Evolutionary conservation across 1,284 basidiomycete species (phyloP).

Genomic region (Pulchroboletus neoregius): DNA sequence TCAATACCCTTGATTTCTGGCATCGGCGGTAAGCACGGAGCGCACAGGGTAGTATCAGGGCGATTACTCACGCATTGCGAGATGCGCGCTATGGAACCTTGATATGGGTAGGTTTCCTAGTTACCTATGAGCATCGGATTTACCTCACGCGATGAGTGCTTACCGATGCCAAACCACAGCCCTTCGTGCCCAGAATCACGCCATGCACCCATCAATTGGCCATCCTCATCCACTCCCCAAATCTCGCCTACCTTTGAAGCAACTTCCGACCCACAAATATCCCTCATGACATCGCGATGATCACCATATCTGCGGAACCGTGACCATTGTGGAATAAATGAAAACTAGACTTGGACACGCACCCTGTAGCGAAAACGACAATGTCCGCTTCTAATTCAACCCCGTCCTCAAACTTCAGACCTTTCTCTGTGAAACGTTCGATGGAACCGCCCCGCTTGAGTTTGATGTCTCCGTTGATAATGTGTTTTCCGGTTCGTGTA

Average conservation of each 20-base stretch:
- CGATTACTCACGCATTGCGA: slow-evolving; percentile 52
- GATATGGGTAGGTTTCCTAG: slow-evolving; percentile 44
- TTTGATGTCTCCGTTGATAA: slow-evolving; percentile 50
- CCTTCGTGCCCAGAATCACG: slow-evolving; percentile 48
- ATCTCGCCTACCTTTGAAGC: slow-evolving; percentile 44
- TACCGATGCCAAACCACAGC: slow-evolving; percentile 57
- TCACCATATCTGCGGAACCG: background rate
- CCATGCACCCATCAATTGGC: slow-evolving; percentile 52
- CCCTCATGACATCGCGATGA: background rate
- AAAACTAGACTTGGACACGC: background rate
- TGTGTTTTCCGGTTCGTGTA: slow-evolving; percentile 43
- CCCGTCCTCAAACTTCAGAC: slow-evolving; percentile 20
- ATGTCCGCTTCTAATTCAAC: slow-evolving; percentile 42
- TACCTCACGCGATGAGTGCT: background rate
- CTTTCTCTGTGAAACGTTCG: slow-evolving; percentile 37
- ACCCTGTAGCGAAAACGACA: background rate
- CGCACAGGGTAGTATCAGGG: background rate
- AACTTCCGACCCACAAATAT: slow-evolving; percentile 43
- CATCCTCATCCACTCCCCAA: slow-evolving; percentile 58
- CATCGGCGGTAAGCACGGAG: background rate
- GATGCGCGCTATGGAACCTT: slow-evolving; percentile 54
- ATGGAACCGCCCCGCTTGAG: slow-evolving; percentile 45
- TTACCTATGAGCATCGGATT: background rate
- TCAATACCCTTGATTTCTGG: slow-evolving; percentile 51
- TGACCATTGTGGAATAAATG: background rate